Evolutionary conservation across 2,329 filamentous ascomycete species (phyloP).

Genomic region (Fusarium sp.): DNA sequence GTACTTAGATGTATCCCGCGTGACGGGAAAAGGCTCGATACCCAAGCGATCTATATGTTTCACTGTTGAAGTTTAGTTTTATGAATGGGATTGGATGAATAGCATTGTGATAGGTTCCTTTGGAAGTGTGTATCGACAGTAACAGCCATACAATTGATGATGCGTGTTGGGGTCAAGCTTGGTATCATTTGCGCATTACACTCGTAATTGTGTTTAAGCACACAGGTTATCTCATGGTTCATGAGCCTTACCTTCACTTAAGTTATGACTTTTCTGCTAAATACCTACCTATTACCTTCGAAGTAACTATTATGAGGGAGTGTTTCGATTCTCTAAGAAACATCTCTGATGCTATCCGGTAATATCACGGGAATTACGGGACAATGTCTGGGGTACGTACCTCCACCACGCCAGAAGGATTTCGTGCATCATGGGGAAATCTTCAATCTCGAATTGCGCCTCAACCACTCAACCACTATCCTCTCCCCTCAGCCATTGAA

Average conservation of each 20-base stretch:
- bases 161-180: neutral
- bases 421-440: slow-evolving; percentile 34
- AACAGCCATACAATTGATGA: neutral
- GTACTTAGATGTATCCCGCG: slow-evolving; percentile 38
- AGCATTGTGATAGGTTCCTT: neutral
- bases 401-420: slow-evolving; percentile 22
- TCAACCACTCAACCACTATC: slow-evolving; percentile 1
- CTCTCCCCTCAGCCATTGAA: slow-evolving; percentile 13
- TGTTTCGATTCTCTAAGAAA: neutral
- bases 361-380: slow-evolving; percentile 1
- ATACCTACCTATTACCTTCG: rapidly evolving
- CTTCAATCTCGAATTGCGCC: slow-evolving; percentile 15
- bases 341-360: neutral
- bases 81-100: neutral
- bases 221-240: neutral
- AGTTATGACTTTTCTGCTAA: neutral
- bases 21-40: slow-evolving; percentile 43
- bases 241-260: neutral
- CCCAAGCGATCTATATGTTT: slow-evolving; percentile 46
- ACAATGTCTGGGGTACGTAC: slow-evolving; percentile 25
- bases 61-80: slow-evolving; percentile 22
- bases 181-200: neutral
- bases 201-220: neutral
- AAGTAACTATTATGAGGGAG: neutral
- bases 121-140: neutral